Evolutionary conservation across 257 asterid species (phyloP).

Genomic region (Solanum pinnatisectum): DNA sequence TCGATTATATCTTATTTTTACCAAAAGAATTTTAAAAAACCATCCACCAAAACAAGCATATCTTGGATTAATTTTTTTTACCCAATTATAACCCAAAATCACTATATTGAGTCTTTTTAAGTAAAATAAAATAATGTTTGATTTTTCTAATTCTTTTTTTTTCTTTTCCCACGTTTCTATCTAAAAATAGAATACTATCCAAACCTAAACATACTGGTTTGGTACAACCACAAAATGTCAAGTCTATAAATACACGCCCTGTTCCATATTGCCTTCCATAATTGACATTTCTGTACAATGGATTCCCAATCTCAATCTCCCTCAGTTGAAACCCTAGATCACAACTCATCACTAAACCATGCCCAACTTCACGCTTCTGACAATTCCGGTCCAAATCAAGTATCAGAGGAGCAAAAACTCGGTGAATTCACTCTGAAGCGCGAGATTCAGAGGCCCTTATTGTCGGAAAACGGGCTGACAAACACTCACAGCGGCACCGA

Average conservation of each 20-base stretch:
- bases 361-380: neutral
- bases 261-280: neutral
- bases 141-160: too few species aligned
- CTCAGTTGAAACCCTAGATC: slow-evolving; percentile 16
- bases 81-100: too few species aligned
- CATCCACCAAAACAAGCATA: too few species aligned
- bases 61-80: too few species aligned
- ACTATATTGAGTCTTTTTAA: too few species aligned
- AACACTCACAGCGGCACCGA: slow-evolving; percentile 70
- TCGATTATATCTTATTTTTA: too few species aligned
- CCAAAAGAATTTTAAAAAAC: too few species aligned
- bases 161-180: too few species aligned
- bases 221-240: neutral
- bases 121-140: neutral
- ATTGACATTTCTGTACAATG: neutral
- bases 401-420: slow-evolving; percentile 9
- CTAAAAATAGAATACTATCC: neutral
- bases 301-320: slow-evolving; percentile 42
- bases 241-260: neutral
- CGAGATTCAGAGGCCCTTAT: slow-evolving; percentile 36
- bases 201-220: neutral
- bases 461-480: slow-evolving; percentile 57
- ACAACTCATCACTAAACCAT: slow-evolving; percentile 1
- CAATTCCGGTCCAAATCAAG: slow-evolving; percentile 1
- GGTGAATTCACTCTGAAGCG: slow-evolving; percentile 16